Evolutionary conservation across 2,329 filamentous ascomycete genomes (phyloP).

Genomic region (Orbilia blumenaviensis): DNA sequence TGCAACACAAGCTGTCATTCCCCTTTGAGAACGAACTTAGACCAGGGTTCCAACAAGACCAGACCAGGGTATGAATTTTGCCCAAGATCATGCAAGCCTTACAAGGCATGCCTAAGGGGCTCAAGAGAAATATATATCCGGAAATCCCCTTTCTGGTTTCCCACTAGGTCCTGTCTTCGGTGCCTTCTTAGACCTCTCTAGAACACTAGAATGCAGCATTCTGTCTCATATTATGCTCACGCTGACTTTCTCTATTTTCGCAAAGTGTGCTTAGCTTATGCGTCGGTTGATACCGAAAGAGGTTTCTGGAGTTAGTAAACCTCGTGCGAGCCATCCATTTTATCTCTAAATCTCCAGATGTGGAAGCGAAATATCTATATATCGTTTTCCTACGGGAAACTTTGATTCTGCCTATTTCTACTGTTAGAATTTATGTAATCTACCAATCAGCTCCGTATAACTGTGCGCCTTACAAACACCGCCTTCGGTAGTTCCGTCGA

Average conservation of each 20-base stretch:
- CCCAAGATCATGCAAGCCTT: background rate
- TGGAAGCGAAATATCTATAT: background rate
- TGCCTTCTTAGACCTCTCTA: background rate
- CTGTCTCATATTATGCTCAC: background rate
- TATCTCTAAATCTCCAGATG: background rate
- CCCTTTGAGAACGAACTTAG: background rate
- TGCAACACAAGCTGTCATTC: background rate
- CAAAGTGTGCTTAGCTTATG: no score
- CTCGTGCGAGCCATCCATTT: background rate
- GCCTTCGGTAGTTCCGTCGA: constrained; percentile 28
- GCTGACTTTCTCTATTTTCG: background rate
- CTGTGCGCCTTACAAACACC: constrained; percentile 27
- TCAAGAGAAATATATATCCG: no score
- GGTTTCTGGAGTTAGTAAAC: background rate
- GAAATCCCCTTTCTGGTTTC: no score
- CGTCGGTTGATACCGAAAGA: background rate
- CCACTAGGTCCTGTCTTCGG: no score
- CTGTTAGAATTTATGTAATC: background rate
- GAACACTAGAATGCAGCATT: background rate
- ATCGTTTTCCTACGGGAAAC: constrained; percentile 13
- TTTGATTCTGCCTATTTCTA: background rate
- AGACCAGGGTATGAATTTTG: background rate
- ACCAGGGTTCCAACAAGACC: background rate
- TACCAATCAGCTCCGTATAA: no score
- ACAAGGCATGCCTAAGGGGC: constrained; percentile 15